Percentiles rank a stretch among this genome's conserved stretches.
Evolutionary conservation across 768 basidiomycete species (phyloP).

Genomic region (Leccinum disarticulatum): DNA sequence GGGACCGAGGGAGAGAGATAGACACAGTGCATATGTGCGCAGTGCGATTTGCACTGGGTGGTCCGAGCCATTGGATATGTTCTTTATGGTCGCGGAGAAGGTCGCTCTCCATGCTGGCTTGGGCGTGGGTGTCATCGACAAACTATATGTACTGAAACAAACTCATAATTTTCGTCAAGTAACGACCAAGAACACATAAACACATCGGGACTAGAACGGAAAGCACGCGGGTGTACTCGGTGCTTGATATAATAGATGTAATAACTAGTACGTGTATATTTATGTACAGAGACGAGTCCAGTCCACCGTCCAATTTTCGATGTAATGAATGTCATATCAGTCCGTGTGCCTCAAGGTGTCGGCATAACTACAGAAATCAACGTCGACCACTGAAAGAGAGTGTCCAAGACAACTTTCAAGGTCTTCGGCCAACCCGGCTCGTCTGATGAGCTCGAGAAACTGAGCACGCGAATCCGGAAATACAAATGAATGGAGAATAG

Average conservation of each 20-base stretch:
- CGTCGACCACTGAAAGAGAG: constrained; percentile 36
- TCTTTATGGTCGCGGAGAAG: background rate
- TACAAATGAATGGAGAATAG: constrained; percentile 59
- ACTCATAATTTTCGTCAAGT: background rate
- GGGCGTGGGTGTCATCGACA: constrained; percentile 9
- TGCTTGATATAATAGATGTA: no score
- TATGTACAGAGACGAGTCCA: background rate
- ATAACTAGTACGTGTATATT: constrained; percentile 4
- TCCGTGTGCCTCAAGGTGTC: constrained; percentile 15
- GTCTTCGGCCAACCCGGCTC: constrained; percentile 42
- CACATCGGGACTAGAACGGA: no score
- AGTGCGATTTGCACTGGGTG: constrained; percentile 60
- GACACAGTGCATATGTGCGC: constrained; percentile 65
- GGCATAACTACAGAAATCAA: constrained; percentile 73
- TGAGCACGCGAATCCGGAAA: constrained; percentile 75
- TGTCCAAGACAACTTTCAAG: constrained; percentile 23
- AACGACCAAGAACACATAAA: background rate
- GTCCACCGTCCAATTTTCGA: background rate
- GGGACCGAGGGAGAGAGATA: constrained; percentile 69
- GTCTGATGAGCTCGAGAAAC: constrained; percentile 55
- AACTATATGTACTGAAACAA: background rate
- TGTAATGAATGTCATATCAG: constrained; percentile 1
- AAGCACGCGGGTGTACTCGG: no score
- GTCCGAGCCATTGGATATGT: constrained; percentile 34
- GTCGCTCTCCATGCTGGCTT: constrained; percentile 3